phyloP scores from a whole-genome alignment of 1,139 yeast species.

The Nadsonia starkeyi-henricii region DNA sequence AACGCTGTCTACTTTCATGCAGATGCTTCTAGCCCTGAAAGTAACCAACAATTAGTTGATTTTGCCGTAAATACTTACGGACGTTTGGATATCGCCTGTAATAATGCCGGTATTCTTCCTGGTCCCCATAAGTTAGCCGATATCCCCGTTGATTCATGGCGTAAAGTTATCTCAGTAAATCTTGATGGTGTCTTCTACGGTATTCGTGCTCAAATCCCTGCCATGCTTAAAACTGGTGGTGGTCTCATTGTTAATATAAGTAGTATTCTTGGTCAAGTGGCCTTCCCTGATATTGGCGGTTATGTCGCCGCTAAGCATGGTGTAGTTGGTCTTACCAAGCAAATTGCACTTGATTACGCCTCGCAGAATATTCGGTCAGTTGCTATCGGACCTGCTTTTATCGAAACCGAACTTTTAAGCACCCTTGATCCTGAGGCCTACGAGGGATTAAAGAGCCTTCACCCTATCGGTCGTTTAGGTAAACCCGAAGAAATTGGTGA shows the following conservation, averaged over 20 bases:
- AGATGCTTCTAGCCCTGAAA: not conserved
- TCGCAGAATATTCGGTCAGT: not conserved
- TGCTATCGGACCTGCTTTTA: not conserved
- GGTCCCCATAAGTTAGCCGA: not conserved
- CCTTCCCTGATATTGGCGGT: not conserved
- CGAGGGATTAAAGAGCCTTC: not conserved
- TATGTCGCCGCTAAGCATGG: not conserved
- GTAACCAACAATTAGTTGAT: not conserved
- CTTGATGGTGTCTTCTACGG: not conserved
- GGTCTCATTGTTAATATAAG: not conserved
- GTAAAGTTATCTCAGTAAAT: not conserved
- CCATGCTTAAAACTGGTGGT: not conserved
- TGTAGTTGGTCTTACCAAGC: not conserved
- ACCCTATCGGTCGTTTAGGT: not conserved
- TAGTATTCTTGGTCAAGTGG: not conserved
- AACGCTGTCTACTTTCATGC: not conserved
- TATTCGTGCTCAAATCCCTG: not conserved
- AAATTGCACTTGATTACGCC: not conserved
- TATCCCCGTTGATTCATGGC: not conserved
- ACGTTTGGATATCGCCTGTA: not conserved
- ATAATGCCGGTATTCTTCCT: not conserved
- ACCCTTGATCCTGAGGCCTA: not conserved
- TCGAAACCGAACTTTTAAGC: not conserved
- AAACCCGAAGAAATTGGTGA: not conserved
- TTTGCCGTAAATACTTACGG: not conserved